These are phyloP conservation scores for Nasturtium officinale DNA, from an alignment of 345 rosid species.

Conservation along the genomic window DNA sequence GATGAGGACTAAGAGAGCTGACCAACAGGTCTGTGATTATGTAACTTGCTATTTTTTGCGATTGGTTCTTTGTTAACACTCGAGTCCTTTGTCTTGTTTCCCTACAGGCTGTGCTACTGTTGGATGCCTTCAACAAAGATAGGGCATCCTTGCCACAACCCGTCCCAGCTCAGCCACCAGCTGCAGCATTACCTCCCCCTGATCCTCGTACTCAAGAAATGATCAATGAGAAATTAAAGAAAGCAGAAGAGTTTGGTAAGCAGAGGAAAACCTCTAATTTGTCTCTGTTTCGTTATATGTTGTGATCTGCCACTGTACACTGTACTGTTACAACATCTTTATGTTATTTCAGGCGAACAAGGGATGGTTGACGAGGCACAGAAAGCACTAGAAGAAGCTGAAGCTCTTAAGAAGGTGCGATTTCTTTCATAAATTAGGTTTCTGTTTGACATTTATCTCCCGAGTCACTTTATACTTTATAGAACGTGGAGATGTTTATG, in stretches of 20 bases:
- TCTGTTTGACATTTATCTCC: conserved; percentile 8
- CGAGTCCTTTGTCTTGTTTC: conserved; percentile 28
- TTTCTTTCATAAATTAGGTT: background rate
- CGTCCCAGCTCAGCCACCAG: conserved; percentile 65
- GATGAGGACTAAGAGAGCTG: conserved; percentile 91
- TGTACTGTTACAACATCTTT: background rate
- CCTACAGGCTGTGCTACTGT: conserved; percentile 78
- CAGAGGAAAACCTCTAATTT: conserved; percentile 6
- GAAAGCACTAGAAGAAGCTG: conserved; percentile 97
- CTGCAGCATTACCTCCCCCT: conserved; percentile 72
- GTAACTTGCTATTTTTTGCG: conserved; percentile 18
- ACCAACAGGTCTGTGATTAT: conserved; percentile 68
- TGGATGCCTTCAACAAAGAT: conserved; percentile 99
- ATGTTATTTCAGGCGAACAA: conserved; percentile 70
- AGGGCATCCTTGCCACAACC: conserved; percentile 96
- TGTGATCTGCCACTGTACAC: background rate
- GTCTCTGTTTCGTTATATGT: conserved; percentile 7
- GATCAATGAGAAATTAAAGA: conserved; percentile 97
- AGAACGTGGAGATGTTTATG: conserved; percentile 10
- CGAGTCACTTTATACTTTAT: background rate
- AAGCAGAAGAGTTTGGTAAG: conserved; percentile 98
- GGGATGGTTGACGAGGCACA: conserved; percentile 99
- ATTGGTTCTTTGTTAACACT: conserved; percentile 10
- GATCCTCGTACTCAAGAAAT: conserved; percentile 96
- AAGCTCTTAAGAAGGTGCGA: conserved; percentile 94